Evolutionary conservation across 1,284 basidiomycete genomes (phyloP).

Genomic region (Pyrrhoderma lamaoense): DNA sequence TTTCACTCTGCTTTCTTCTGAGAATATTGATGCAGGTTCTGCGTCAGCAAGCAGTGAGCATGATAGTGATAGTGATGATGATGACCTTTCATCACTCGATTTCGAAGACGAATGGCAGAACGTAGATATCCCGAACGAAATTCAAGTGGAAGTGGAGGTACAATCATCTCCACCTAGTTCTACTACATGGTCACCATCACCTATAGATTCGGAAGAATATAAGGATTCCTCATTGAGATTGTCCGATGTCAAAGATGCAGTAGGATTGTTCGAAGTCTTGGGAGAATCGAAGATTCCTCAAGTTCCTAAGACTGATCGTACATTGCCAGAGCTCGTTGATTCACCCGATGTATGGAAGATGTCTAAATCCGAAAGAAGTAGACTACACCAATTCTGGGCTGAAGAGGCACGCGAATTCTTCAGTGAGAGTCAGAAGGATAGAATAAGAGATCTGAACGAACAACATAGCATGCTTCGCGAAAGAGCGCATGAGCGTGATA

Average conservation of each 20-base stretch:
- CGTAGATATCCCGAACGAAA: no score
- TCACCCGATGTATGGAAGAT: constrained; percentile 35
- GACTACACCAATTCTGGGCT: constrained; percentile 33
- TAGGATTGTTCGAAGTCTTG: constrained; percentile 31
- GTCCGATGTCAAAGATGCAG: constrained; percentile 11
- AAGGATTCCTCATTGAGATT: neutral
- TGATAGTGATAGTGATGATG: constrained; percentile 17
- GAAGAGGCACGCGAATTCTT: constrained; percentile 24
- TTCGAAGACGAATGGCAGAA: neutral
- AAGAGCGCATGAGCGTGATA: constrained; percentile 21
- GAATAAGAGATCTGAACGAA: constrained; percentile 30
- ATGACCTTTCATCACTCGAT: neutral
- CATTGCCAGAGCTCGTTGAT: constrained; percentile 32
- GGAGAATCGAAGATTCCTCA: constrained; percentile 28
- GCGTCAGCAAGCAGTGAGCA: constrained; percentile 17
- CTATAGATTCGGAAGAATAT: no score
- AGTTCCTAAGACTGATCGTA: constrained; percentile 30
- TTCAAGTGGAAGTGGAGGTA: no score
- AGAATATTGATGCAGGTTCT: neutral
- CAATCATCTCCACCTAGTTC: no score
- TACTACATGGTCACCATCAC: no score
- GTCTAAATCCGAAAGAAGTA: constrained; percentile 34
- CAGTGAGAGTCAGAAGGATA: constrained; percentile 31
- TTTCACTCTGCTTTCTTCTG: neutral
- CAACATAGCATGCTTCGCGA: constrained; percentile 26